A percentile compares a stretch with the other conserved stretches of the same genome.
phyloP scores from a whole-genome alignment of 179 eudicot genomes.

The Beta macrorhiza region DNA sequence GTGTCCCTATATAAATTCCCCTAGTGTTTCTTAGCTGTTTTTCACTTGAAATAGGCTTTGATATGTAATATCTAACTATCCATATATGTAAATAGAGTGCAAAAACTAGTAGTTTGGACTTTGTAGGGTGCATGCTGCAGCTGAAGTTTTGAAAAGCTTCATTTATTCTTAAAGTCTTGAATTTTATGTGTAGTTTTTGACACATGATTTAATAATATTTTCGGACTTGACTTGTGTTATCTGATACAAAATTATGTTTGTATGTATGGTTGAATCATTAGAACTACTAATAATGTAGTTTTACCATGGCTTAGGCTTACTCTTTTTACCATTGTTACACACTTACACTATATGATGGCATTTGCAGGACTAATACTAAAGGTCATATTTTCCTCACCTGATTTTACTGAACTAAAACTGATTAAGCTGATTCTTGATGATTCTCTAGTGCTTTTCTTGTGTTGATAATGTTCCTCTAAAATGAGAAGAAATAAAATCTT shows the following conservation, averaged over 20 bases:
- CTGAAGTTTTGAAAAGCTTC: not conserved
- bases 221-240: not conserved
- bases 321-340: not conserved
- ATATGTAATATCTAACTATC: not conserved
- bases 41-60: not conserved
- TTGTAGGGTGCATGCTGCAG: conserved; percentile 7
- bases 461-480: too few relatives aligned
- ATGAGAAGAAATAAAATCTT: too few relatives aligned
- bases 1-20: not conserved
- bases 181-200: not conserved
- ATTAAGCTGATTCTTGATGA: not conserved
- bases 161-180: not conserved
- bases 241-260: not conserved
- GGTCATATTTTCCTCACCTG: not conserved
- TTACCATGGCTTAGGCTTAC: not conserved
- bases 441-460: too few relatives aligned
- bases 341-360: not conserved
- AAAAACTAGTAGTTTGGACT: not conserved
- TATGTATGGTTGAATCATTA: not conserved
- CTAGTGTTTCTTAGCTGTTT: not conserved
- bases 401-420: not conserved
- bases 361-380: not conserved
- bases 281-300: not conserved
- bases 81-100: not conserved
- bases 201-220: too few relatives aligned